Evolutionary conservation across 1,284 basidiomycete genomes (phyloP).

Genomic region (Lentinula novae-zelandiae): DNA sequence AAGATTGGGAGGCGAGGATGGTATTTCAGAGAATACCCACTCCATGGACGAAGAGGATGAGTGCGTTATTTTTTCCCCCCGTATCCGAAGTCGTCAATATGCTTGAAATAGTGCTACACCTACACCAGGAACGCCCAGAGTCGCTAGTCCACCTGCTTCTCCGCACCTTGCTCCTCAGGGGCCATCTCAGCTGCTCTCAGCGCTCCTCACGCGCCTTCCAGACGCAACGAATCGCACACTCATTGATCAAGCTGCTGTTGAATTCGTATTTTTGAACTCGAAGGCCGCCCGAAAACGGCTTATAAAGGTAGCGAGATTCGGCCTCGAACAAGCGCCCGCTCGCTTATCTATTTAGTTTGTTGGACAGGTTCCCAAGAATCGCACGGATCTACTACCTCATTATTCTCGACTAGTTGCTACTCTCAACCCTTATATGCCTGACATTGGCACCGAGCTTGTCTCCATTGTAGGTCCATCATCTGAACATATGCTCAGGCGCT

Average conservation of each 20-base stretch:
- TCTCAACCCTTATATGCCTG: slow-evolving; percentile 90
- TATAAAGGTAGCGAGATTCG: slow-evolving; percentile 59
- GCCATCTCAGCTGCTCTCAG: slow-evolving; percentile 89
- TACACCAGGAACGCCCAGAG: slow-evolving; percentile 63
- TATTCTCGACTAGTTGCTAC: slow-evolving; percentile 91
- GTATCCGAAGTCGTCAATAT: neutral
- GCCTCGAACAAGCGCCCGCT: slow-evolving; percentile 7
- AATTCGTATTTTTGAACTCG: slow-evolving; percentile 95
- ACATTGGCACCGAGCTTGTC: slow-evolving; percentile 82
- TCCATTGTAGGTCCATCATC: slow-evolving; percentile 53
- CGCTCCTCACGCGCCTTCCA: slow-evolving; percentile 88
- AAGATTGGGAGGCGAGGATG: slow-evolving; percentile 31
- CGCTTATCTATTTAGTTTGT: slow-evolving; percentile 59
- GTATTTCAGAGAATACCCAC: slow-evolving; percentile 26
- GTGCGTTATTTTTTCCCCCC: slow-evolving; percentile 30
- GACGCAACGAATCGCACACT: slow-evolving; percentile 91
- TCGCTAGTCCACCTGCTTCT: slow-evolving; percentile 55
- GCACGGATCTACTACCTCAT: slow-evolving; percentile 90
- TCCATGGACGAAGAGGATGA: slow-evolving; percentile 40
- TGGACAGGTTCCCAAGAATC: slow-evolving; percentile 80
- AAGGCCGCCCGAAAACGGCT: slow-evolving; percentile 92
- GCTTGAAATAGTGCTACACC: slow-evolving; percentile 47
- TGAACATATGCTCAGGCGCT: neutral
- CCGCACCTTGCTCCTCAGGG: slow-evolving; percentile 77
- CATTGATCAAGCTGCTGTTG: slow-evolving; percentile 92